Conservation (phyloP, 192 early-diverging fungal genomes). For the Spizellomyces punctatus region DNA sequence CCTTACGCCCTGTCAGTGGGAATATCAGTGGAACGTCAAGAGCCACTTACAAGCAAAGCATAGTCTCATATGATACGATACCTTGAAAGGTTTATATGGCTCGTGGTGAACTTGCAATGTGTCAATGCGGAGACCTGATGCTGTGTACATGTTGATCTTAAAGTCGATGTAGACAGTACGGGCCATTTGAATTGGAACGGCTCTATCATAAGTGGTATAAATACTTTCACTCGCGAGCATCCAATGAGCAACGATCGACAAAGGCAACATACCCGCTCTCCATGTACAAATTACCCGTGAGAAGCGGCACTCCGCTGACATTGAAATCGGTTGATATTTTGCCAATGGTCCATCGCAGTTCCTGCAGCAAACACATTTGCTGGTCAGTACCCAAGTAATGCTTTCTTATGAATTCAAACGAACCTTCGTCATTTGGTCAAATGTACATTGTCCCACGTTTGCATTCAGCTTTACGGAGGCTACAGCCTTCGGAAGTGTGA, state of each 20-base stretch:
- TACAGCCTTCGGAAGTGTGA: conserved; percentile 61
- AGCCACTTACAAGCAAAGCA: neutral
- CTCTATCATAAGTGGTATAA: conserved; percentile 45
- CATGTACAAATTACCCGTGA: conserved; percentile 60
- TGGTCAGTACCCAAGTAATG: neutral
- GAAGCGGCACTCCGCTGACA: conserved; percentile 57
- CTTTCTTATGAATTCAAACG: neutral
- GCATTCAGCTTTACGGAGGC: conserved; percentile 60
- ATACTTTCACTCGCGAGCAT: conserved; percentile 40
- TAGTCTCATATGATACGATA: neutral
- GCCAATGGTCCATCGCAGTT: conserved; percentile 66
- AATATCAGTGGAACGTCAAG: neutral
- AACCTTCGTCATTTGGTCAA: conserved; percentile 63
- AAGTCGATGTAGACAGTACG: conserved; percentile 64
- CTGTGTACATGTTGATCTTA: conserved; percentile 68
- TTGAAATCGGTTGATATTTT: conserved; percentile 55
- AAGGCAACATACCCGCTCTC: conserved; percentile 4
- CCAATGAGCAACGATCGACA: neutral
- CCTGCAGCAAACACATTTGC: conserved; percentile 30
- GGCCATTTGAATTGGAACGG: conserved; percentile 11
- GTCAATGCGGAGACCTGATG: conserved; percentile 75
- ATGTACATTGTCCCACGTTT: conserved; percentile 66
- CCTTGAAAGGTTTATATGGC: conserved; percentile 79
- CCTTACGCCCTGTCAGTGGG: conserved; percentile 22
- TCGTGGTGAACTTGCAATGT: conserved; percentile 71